Conservation (phyloP, 2,329 filamentous ascomycete species). For the Xylariaceae sp. region DNA sequence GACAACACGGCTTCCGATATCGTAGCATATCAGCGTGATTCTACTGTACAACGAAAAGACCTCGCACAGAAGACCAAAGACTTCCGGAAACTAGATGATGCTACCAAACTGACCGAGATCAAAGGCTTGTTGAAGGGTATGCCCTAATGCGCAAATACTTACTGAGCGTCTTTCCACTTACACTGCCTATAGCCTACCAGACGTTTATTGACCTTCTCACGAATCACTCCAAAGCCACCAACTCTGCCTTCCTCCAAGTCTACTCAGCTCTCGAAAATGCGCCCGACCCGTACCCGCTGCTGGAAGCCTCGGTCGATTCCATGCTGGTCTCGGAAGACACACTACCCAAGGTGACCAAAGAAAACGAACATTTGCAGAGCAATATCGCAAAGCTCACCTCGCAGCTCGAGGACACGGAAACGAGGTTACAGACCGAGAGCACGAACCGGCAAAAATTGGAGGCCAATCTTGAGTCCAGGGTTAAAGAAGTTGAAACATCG, state of each 20-base stretch:
- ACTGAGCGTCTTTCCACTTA: constrained; percentile 4
- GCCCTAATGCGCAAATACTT: constrained; percentile 3
- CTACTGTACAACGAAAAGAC: constrained; percentile 94
- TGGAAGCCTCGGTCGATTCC: constrained; percentile 94
- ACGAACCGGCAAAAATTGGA: constrained; percentile 70
- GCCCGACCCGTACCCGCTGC: constrained; percentile 90
- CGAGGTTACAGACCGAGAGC: constrained; percentile 73
- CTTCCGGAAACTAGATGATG: constrained; percentile 86
- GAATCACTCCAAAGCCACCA: constrained; percentile 91
- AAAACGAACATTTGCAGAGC: constrained; percentile 83
- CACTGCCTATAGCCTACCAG: constrained; percentile 71
- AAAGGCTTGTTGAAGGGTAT: constrained; percentile 84
- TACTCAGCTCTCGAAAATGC: constrained; percentile 94
- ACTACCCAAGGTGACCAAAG: constrained; percentile 79
- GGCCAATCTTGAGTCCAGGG: constrained; percentile 68
- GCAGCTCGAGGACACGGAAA: constrained; percentile 80
- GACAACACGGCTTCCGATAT: constrained; percentile 95
- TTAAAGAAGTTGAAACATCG: constrained; percentile 84
- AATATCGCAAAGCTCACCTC: constrained; percentile 70
- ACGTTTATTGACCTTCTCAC: constrained; percentile 95
- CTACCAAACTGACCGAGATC: constrained; percentile 79
- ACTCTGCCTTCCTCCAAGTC: constrained; percentile 85
- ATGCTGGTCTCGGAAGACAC: constrained; percentile 90
- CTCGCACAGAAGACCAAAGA: constrained; percentile 99
- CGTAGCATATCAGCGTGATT: constrained; percentile 86